A percentile compares a stretch with the other conserved stretches of the same genome.
Evolutionary conservation across 345 rosid genomes (phyloP).

Genomic region (Arabidopsis arenosa): DNA sequence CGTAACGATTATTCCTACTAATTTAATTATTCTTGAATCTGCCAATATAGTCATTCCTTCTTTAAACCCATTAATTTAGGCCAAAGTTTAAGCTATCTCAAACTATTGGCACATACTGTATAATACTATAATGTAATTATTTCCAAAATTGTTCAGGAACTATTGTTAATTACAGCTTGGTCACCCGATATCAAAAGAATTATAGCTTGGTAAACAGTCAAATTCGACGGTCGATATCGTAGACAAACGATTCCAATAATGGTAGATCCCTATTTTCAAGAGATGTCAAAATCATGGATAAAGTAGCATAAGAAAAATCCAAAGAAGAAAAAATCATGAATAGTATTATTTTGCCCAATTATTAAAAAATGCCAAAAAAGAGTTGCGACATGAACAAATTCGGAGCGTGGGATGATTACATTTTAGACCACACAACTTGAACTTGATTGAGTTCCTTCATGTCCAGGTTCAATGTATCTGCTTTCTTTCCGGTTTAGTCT

Average conservation of each 20-base stretch:
- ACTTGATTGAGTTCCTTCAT: background rate
- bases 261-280: background rate
- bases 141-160: background rate
- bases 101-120: background rate
- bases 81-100: background rate
- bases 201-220: background rate
- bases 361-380: slow-evolving; percentile 22
- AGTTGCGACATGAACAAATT: slow-evolving; percentile 6
- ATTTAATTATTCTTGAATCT: background rate
- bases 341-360: background rate
- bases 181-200: background rate
- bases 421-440: slow-evolving; percentile 5
- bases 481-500: slow-evolving; percentile 2
- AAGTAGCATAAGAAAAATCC: background rate
- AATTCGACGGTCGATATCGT: background rate
- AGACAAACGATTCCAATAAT: background rate
- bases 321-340: background rate
- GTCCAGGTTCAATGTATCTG: slow-evolving; percentile 43
- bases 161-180: background rate
- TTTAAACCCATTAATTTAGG: background rate
- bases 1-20: background rate
- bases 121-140: background rate
- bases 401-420: background rate
- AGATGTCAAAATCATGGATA: background rate
- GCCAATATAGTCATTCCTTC: background rate